These are phyloP conservation scores for Avena eriantha DNA, from an alignment of 176 grass and related monocot genomes.

Conservation along the genomic window DNA sequence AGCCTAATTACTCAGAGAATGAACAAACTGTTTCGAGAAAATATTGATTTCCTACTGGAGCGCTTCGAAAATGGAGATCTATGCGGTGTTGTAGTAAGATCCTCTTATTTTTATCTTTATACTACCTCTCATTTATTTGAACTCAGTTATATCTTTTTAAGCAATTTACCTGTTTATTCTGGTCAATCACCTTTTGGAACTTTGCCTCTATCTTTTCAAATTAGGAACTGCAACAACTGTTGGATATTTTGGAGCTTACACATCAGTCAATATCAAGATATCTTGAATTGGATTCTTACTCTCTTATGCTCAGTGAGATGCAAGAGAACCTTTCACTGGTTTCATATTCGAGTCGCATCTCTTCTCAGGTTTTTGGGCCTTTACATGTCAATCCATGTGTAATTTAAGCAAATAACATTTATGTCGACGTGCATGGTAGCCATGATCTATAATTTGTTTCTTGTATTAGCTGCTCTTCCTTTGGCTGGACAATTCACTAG, in stretches of 20 bases:
- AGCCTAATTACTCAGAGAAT: conserved; percentile 95
- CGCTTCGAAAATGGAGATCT: conserved; percentile 89
- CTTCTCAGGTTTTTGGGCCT: conserved; percentile 74
- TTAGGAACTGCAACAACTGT: conserved; percentile 89
- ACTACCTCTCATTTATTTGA: conserved; percentile 15
- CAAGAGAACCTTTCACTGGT: conserved; percentile 97
- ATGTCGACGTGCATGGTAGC: conserved; percentile 5
- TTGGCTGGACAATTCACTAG: conserved; percentile 8
- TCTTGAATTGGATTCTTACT: conserved; percentile 95
- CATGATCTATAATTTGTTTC: conserved; percentile 27
- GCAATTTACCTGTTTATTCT: conserved; percentile 27
- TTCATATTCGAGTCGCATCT: conserved; percentile 96
- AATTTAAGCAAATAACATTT: conserved; percentile 13
- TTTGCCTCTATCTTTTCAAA: conserved; percentile 11
- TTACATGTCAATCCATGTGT: conserved; percentile 20
- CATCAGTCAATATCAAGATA: conserved; percentile 85
- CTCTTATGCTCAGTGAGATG: conserved; percentile 93
- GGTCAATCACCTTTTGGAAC: conserved; percentile 11
- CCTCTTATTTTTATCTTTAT: conserved; percentile 33
- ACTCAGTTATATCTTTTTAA: conserved; percentile 19
- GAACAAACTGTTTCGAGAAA: conserved; percentile 96
- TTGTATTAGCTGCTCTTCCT: conserved; percentile 25
- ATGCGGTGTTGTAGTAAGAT: conserved; percentile 88
- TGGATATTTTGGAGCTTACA: conserved; percentile 97
- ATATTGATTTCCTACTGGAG: conserved; percentile 93